Evolutionary conservation across 306 rosid genomes (phyloP).

Genomic region (Citrullus colocynthis): DNA sequence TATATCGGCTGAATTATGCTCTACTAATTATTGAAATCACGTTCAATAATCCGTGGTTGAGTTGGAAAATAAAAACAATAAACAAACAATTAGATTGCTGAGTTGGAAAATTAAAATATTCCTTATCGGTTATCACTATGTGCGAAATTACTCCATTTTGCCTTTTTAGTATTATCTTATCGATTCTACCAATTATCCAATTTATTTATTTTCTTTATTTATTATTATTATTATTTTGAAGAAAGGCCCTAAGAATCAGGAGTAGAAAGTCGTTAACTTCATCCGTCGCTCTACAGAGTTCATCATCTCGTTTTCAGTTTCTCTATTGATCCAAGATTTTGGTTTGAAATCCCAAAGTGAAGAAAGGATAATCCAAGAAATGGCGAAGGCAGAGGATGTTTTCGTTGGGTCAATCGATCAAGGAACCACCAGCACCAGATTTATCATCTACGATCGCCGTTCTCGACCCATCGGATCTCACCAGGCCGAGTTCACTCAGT

Average conservation of each 20-base stretch:
- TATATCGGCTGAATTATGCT: no score
- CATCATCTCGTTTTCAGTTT: not conserved
- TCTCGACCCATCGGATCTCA: constrained; percentile 47
- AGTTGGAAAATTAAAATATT: no score
- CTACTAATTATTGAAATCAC: no score
- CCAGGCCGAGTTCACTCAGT: constrained; percentile 87
- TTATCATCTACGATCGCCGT: constrained; percentile 48
- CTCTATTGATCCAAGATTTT: not conserved
- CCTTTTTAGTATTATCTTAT: not conserved
- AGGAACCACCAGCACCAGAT: constrained; percentile 82
- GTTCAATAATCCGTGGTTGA: no score
- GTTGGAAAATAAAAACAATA: no score
- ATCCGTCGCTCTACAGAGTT: not conserved
- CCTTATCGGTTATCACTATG: no score
- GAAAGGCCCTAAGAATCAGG: not conserved
- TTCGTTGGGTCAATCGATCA: constrained; percentile 75
- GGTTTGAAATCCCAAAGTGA: not conserved
- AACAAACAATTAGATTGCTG: no score
- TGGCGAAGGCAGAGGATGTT: constrained; percentile 27
- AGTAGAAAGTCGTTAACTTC: not conserved
- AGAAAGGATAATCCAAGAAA: not conserved
- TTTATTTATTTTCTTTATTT: no score
- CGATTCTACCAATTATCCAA: not conserved
- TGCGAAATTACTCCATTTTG: not conserved
- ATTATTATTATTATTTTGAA: no score